Conservation (phyloP, 768 basidiomycete genomes). For the Trametes cubensis region DNA sequence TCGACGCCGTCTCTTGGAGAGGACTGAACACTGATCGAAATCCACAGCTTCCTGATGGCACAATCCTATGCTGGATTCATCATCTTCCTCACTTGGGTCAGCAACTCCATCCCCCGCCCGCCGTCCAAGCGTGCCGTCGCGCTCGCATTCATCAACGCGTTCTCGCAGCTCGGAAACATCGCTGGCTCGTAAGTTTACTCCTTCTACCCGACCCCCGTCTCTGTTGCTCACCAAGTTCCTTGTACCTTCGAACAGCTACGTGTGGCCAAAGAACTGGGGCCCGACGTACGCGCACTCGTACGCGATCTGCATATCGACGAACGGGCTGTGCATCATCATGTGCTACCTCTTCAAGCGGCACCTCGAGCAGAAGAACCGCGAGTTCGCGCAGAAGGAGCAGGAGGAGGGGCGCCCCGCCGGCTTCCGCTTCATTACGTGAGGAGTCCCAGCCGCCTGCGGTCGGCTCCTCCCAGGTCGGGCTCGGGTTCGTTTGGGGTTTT, state of each 20-base stretch:
- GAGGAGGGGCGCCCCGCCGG: constrained; percentile 40
- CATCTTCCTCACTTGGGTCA: constrained; percentile 58
- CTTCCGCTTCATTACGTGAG: constrained; percentile 45
- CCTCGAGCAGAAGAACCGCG: constrained; percentile 35
- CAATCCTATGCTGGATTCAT: constrained; percentile 75
- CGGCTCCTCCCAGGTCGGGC: too few species aligned
- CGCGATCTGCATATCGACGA: constrained; percentile 68
- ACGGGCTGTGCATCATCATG: constrained; percentile 44
- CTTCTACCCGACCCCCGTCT: constrained; percentile 31
- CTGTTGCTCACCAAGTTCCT: constrained; percentile 2
- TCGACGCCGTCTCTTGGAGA: neutral
- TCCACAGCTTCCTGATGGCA: constrained; percentile 71
- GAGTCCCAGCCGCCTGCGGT: too few species aligned
- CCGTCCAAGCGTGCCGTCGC: constrained; percentile 89
- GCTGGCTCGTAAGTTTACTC: constrained; percentile 62
- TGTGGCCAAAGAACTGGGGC: constrained; percentile 72
- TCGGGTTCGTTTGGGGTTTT: too few species aligned
- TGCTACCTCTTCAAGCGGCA: constrained; percentile 39
- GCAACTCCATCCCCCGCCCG: constrained; percentile 69
- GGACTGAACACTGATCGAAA: neutral
- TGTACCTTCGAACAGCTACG: constrained; percentile 44
- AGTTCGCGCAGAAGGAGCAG: constrained; percentile 43
- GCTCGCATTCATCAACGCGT: constrained; percentile 79
- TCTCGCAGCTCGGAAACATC: constrained; percentile 84
- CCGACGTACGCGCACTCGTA: constrained; percentile 72